Evolutionary conservation across 345 rosid species (phyloP).

Genomic region (Toxicodendron radicans): DNA sequence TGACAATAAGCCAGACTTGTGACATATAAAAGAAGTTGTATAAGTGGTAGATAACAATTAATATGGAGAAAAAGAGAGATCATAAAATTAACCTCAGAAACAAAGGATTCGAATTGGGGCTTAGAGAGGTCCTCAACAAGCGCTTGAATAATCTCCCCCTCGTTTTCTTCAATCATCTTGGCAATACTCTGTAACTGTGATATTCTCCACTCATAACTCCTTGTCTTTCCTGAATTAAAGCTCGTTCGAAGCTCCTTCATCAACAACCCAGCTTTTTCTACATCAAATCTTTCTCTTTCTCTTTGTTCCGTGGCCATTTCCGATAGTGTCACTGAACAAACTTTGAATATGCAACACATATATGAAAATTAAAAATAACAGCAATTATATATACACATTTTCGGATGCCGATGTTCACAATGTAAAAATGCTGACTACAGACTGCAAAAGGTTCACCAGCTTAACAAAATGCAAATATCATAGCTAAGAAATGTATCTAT

Average conservation of each 20-base stretch:
- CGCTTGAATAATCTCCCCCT: conserved; percentile 54
- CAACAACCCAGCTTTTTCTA: conserved; percentile 44
- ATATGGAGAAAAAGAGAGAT: not conserved
- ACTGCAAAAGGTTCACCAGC: too few species aligned
- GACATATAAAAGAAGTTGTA: not conserved
- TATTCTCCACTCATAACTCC: conserved; percentile 78
- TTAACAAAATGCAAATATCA: too few species aligned
- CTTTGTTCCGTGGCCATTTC: conserved; percentile 23
- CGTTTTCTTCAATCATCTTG: conserved; percentile 70
- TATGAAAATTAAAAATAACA: not conserved
- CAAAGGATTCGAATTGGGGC: conserved; percentile 61
- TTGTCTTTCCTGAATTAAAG: conserved; percentile 63
- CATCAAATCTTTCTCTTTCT: conserved; percentile 33
- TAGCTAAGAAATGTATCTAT: too few species aligned
- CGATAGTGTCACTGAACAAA: conserved; percentile 26
- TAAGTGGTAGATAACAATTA: not conserved
- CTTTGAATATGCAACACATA: not conserved
- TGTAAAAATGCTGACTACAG: too few species aligned
- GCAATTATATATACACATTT: not conserved
- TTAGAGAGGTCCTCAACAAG: conserved; percentile 67
- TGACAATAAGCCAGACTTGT: too few species aligned
- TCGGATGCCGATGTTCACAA: too few species aligned
- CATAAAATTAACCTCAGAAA: conserved; percentile 52
- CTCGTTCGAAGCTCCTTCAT: conserved; percentile 48
- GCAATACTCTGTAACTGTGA: conserved; percentile 55